Percentiles rank a stretch among this genome's conserved stretches.
These are phyloP conservation scores for Pestalotiopsis sp. DNA, from an alignment of 2,329 filamentous ascomycete genomes.

Conservation along the genomic window DNA sequence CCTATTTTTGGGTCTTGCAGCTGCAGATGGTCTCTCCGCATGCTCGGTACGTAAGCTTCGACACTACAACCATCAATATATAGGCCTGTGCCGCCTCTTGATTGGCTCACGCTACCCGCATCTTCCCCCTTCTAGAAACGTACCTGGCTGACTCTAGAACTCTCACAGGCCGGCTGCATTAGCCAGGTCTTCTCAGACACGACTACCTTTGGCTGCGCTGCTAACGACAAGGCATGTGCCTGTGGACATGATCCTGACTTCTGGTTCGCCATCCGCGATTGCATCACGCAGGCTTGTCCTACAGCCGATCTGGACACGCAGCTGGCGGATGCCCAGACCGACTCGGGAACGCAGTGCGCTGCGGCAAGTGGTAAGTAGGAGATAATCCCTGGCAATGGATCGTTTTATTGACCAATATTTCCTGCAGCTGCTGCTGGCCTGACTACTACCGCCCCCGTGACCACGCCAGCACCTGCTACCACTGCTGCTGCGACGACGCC, in stretches of 20 bases:
- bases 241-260: slow-evolving; percentile 9
- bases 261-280: slow-evolving; percentile 13
- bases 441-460: neutral
- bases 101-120: neutral
- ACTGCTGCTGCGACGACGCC: neutral
- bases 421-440: slow-evolving; percentile 9
- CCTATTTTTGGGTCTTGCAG: slow-evolving; percentile 10
- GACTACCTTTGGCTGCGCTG: slow-evolving; percentile 4
- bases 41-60: slow-evolving; percentile 10
- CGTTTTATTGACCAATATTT: slow-evolving; percentile 7
- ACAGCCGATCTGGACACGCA: slow-evolving; percentile 3
- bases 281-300: slow-evolving; percentile 15
- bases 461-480: neutral
- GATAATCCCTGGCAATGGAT: neutral
- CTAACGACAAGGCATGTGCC: slow-evolving; percentile 11
- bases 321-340: neutral
- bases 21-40: slow-evolving; percentile 2
- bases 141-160: slow-evolving; percentile 3
- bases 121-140: neutral
- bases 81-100: neutral
- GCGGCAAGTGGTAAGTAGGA: slow-evolving; percentile 9
- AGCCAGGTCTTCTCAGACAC: slow-evolving; percentile 11
- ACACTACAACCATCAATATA: neutral
- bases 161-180: slow-evolving; percentile 13
- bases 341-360: neutral